Conservation (phyloP, 225 moss, liverwort and hornwort species). For the Antitrichia curtipendula region DNA sequence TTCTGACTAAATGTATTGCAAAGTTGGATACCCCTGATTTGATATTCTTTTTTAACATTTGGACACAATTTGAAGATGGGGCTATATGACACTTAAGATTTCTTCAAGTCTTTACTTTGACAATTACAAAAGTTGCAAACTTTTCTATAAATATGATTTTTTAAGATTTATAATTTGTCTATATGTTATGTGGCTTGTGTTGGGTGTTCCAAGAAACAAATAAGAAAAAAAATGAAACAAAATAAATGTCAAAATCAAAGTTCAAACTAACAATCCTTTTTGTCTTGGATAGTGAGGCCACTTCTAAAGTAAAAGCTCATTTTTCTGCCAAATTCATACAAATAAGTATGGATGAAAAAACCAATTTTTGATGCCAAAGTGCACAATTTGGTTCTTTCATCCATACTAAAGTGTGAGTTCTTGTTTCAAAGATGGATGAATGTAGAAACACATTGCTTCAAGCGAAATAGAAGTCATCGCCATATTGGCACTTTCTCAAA, state of each 20-base stretch:
- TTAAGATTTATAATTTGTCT: background rate
- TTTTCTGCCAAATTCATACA: background rate
- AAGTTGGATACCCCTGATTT: background rate
- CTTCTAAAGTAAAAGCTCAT: background rate
- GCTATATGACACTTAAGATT: too few relatives aligned
- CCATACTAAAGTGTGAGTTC: background rate
- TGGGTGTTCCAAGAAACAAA: background rate
- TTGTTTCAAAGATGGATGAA: background rate
- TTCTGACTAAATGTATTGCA: background rate
- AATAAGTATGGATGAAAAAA: background rate
- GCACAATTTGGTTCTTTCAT: background rate
- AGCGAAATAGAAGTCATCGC: background rate
- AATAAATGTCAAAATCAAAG: background rate
- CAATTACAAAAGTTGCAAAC: background rate
- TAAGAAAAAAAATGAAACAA: background rate
- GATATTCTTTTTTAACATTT: background rate
- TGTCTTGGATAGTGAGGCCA: accelerated
- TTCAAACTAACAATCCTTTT: accelerated
- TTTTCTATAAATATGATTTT: background rate
- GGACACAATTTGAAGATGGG: background rate
- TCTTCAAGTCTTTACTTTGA: background rate
- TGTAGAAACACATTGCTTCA: background rate
- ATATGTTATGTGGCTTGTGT: too few relatives aligned
- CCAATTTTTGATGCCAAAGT: background rate
- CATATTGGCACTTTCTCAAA: background rate